A percentile compares a stretch with the other conserved stretches of the same genome.
phyloP scores from a whole-genome alignment of 192 early-diverging fungal species.

The Dissophora globulifera region DNA sequence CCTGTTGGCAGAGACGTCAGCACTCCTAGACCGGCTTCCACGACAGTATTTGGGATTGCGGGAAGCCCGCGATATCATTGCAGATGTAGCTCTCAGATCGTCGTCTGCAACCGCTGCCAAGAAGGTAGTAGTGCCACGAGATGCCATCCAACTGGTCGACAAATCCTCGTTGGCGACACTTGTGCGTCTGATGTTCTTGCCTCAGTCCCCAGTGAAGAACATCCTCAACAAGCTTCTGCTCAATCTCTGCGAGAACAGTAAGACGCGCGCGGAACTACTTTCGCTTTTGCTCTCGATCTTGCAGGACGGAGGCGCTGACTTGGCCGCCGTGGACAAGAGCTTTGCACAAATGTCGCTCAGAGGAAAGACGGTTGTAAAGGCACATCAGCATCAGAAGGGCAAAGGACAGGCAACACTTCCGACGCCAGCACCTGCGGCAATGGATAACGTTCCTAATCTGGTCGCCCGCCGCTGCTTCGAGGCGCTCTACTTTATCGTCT shows the following conservation, averaged over 20 bases:
- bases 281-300: slow-evolving; percentile 88
- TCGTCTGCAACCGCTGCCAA: slow-evolving; percentile 32
- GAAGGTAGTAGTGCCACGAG: slow-evolving; percentile 60
- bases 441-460: slow-evolving; percentile 85
- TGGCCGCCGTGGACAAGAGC: slow-evolving; percentile 79
- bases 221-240: slow-evolving; percentile 75
- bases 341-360: slow-evolving; percentile 80
- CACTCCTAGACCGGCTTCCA: slow-evolving; percentile 33
- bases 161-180: slow-evolving; percentile 82
- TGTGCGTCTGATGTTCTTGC: slow-evolving; percentile 88
- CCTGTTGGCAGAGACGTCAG: slow-evolving; percentile 62
- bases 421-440: slow-evolving; percentile 35
- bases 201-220: slow-evolving; percentile 76
- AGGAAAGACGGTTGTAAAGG: slow-evolving; percentile 62
- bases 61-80: slow-evolving; percentile 46
- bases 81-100: slow-evolving; percentile 8
- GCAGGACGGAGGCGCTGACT: slow-evolving; percentile 81
- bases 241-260: slow-evolving; percentile 91
- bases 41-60: slow-evolving; percentile 46
- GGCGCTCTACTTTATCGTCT: slow-evolving; percentile 81
- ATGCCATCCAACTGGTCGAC: slow-evolving; percentile 86
- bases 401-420: slow-evolving; percentile 20
- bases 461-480: slow-evolving; percentile 91
- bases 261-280: slow-evolving; percentile 84
- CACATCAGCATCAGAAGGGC: slow-evolving; percentile 42